Conservation (phyloP, 768 basidiomycete genomes). For the Pleurotus platypus region DNA sequence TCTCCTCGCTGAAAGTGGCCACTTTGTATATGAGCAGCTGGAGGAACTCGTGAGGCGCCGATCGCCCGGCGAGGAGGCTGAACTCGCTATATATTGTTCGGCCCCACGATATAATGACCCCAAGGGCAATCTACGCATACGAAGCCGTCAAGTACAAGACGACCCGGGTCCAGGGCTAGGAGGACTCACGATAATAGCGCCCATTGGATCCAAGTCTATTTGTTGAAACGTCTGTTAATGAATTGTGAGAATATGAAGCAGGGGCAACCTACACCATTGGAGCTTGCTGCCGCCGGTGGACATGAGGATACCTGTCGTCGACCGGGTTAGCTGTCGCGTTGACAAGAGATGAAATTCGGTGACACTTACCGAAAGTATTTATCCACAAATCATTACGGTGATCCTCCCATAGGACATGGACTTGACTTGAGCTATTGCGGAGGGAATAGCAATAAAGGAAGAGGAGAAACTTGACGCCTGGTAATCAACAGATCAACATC, state of each 20-base stretch:
- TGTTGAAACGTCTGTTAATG: slow-evolving; percentile 9
- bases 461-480: slow-evolving; percentile 80
- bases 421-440: slow-evolving; percentile 82
- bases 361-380: slow-evolving; percentile 63
- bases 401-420: slow-evolving; percentile 94
- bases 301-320: slow-evolving; percentile 67
- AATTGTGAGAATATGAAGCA: background rate
- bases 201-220: slow-evolving; percentile 72
- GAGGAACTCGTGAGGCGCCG: slow-evolving; percentile 86
- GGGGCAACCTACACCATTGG: slow-evolving; percentile 65
- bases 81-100: slow-evolving; percentile 80
- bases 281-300: slow-evolving; percentile 78
- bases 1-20: slow-evolving; percentile 83
- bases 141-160: slow-evolving; percentile 7
- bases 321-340: background rate
- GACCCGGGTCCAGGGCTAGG: background rate
- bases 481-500: slow-evolving; percentile 4
- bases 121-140: slow-evolving; percentile 61
- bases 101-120: slow-evolving; percentile 76
- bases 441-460: slow-evolving; percentile 86
- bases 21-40: slow-evolving; percentile 93
- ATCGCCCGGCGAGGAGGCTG: slow-evolving; percentile 84
- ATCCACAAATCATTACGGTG: slow-evolving; percentile 92
- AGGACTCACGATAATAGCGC: slow-evolving; percentile 64
- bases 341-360: background rate